Evolutionary conservation across 2,329 filamentous ascomycete species (phyloP).

Genomic region (Cladosporium sphaerospermum): DNA sequence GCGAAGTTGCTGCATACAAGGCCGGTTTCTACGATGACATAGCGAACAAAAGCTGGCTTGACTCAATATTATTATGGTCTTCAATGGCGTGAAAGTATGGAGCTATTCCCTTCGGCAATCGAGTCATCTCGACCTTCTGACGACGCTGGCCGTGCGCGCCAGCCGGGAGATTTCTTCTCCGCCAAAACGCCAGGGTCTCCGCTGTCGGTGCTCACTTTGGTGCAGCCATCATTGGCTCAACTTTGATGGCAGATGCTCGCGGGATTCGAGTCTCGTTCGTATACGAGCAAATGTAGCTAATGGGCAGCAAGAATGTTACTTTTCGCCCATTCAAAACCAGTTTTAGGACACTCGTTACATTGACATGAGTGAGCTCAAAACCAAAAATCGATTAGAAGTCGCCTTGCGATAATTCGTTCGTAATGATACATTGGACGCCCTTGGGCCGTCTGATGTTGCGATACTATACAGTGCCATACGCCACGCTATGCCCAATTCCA

Average conservation of each 20-base stretch:
- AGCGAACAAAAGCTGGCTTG: not conserved
- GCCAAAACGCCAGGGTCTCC: not conserved
- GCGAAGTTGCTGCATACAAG: slow-evolving; percentile 26
- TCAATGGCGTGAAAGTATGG: not conserved
- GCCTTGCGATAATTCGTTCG: not conserved
- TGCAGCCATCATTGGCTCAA: too few relatives aligned
- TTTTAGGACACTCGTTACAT: too few relatives aligned
- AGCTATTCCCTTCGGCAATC: not conserved
- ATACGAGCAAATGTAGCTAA: too few relatives aligned
- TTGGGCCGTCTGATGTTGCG: slow-evolving; percentile 1
- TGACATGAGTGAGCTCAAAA: too few relatives aligned
- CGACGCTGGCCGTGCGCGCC: slow-evolving; percentile 4
- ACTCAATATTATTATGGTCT: slow-evolving; percentile 1
- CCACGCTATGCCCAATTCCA: not conserved
- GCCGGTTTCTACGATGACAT: not conserved
- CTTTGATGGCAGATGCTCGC: too few relatives aligned
- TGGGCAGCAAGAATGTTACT: too few relatives aligned
- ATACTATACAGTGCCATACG: slow-evolving; percentile 8
- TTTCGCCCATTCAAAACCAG: too few relatives aligned
- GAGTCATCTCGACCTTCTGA: slow-evolving; percentile 9
- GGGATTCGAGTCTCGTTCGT: too few relatives aligned
- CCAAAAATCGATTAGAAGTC: too few relatives aligned
- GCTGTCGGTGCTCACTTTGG: too few relatives aligned
- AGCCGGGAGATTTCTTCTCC: not conserved
- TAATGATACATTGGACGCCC: slow-evolving; percentile 5